phyloP scores from a whole-genome alignment of 345 rosid species.

The Arabidopsis thaliana region DNA sequence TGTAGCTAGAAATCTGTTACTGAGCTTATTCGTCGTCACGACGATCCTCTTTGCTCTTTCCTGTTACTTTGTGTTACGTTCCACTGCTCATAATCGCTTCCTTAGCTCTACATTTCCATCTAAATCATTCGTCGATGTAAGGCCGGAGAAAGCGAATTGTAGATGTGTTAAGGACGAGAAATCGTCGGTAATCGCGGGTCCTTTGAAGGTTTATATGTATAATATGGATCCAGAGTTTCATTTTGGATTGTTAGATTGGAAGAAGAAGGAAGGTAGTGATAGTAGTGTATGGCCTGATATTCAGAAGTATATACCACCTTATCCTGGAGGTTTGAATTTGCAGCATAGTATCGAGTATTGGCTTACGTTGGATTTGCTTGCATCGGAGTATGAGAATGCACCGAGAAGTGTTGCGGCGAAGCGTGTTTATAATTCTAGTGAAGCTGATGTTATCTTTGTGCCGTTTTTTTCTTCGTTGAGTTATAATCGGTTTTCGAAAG shows the following conservation, averaged over 20 bases:
- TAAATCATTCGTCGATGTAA: constrained; percentile 28
- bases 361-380: constrained; percentile 95
- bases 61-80: constrained; percentile 76
- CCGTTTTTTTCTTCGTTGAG: constrained; percentile 93
- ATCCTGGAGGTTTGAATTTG: constrained; percentile 94
- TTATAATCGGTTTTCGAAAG: constrained; percentile 75
- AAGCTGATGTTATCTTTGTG: constrained; percentile 84
- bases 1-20: constrained; percentile 54
- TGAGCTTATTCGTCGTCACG: constrained; percentile 55
- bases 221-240: constrained; percentile 90
- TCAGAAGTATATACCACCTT: constrained; percentile 55
- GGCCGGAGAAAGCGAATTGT: constrained; percentile 15
- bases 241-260: constrained; percentile 86
- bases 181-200: neutral
- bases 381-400: constrained; percentile 60
- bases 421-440: constrained; percentile 76
- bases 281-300: constrained; percentile 85
- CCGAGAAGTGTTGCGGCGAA: constrained; percentile 57
- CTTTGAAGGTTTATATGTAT: constrained; percentile 91
- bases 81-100: constrained; percentile 53
- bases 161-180: constrained; percentile 32
- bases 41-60: constrained; percentile 65
- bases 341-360: constrained; percentile 97
- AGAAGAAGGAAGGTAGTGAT: constrained; percentile 16
- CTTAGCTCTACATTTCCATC: constrained; percentile 47